Evolutionary conservation across 73 alveolate genomes (phyloP).

Genomic region (Paramecium pentaurelia): DNA sequence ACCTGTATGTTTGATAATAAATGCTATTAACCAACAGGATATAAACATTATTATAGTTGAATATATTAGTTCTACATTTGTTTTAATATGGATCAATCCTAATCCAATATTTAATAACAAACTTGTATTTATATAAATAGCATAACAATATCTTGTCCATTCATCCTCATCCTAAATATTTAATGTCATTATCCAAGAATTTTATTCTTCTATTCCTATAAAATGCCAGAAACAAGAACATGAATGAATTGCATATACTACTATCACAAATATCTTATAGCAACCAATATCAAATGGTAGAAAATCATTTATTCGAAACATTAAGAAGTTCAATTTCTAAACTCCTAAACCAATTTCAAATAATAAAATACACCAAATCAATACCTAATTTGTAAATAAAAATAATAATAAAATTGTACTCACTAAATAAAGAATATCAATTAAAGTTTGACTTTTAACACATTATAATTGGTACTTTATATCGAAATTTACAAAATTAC

Average conservation of each 20-base stretch:
- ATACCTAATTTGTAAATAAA: neutral
- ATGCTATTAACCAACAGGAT: neutral
- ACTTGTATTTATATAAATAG: neutral
- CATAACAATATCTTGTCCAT: neutral
- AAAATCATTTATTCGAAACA: neutral
- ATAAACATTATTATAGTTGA: neutral
- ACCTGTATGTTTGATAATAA: neutral
- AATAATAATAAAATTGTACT: neutral
- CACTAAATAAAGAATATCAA: neutral
- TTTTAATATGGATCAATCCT: neutral
- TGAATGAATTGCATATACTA: neutral
- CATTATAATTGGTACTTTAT: neutral
- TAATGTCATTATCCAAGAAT: neutral
- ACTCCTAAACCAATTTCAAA: neutral
- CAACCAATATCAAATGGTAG: neutral
- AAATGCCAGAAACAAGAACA: conserved; percentile 14
- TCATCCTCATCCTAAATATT: neutral
- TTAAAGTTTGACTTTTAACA: neutral
- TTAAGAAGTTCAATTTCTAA: neutral
- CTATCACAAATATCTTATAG: neutral
- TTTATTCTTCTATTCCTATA: neutral
- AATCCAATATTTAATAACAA: neutral
- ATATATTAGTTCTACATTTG: neutral
- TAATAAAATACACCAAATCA: neutral
- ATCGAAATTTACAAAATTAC: neutral